These are phyloP conservation scores for Penicillium palitans DNA, from an alignment of 2,329 filamentous ascomycete genomes.

Conservation along the genomic window DNA sequence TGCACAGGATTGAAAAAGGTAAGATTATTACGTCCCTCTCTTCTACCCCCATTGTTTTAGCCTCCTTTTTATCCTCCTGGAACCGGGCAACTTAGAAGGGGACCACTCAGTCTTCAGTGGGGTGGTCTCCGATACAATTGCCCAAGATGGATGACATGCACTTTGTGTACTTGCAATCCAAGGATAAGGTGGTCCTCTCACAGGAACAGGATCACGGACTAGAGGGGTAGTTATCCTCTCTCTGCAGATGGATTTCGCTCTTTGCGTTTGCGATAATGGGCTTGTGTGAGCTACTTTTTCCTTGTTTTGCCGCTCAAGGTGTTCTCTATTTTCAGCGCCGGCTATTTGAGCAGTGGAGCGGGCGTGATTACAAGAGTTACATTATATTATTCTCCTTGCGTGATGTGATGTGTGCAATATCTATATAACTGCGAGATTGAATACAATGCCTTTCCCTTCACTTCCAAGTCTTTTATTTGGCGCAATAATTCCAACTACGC, in stretches of 20 bases:
- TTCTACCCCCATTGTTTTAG: not conserved
- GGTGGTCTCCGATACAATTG: constrained; percentile 60
- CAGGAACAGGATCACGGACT: not conserved
- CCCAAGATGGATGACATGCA: constrained; percentile 49
- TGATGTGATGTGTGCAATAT: not conserved
- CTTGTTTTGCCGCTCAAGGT: constrained; percentile 2
- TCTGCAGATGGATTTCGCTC: constrained; percentile 39
- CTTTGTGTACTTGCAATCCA: constrained; percentile 4
- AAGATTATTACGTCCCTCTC: constrained; percentile 26
- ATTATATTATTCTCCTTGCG: constrained; percentile 20
- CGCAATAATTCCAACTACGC: not conserved
- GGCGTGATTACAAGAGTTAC: constrained; percentile 41
- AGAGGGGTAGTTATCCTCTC: constrained; percentile 37
- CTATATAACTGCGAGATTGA: constrained; percentile 3
- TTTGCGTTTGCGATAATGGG: constrained; percentile 17
- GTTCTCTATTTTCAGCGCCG: constrained; percentile 19
- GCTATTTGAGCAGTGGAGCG: constrained; percentile 27
- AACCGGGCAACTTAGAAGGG: constrained; percentile 58
- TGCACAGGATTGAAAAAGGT: constrained; percentile 51
- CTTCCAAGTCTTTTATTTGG: not conserved
- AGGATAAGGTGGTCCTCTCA: not conserved
- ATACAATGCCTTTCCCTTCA: constrained; percentile 11
- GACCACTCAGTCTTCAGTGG: constrained; percentile 49
- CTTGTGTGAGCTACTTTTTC: constrained; percentile 4
- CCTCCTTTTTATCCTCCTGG: not conserved